Evolutionary conservation across 2,329 filamentous ascomycete genomes (phyloP), one percentile per base, ranked within the genome.

Genomic region (Sporothrix humicola): DNA sequence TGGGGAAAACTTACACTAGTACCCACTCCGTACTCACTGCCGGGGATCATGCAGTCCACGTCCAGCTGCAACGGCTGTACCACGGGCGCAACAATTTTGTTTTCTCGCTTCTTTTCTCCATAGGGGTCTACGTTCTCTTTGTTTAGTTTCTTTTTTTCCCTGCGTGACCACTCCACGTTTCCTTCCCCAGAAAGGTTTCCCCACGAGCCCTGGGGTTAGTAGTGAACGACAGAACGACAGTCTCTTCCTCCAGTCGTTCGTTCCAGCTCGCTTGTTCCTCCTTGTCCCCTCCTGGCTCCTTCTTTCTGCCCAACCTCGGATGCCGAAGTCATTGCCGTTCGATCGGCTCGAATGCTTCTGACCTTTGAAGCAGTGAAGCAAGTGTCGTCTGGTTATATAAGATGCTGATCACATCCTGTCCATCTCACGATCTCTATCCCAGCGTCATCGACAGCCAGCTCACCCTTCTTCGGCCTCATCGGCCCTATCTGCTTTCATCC

Each of bases 301-400:
- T 37, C 7, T 20, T 54, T 56, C 52, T 56, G 48, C 15, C 20
- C 52, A 63, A 44, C 17, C 58, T 63, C 58, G 58, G 17, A 56
- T 56, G 20, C 52, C 52, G 52, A 56, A 56, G 52, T 12, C n/a
- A 23, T n/a, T 56, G 52, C 52, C 52, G 20, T 56, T 56, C 20
- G 52, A 26, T 56, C 20, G 20, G 52, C 4, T 56, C 48, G 48
- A 17, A 52, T 52, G 2, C 48, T 2, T 52, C 31, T 5, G 52
- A 10, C n/a, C 52, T 37, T 37, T 56, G 52, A 54, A 20, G 17
- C n/a, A 7, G 7, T 54, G 52, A 26, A 23, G 52, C 59, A 46
- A n/a, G 31, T 63, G 59, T 44, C 37, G 59, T 1, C 31, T 63
- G 59, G 59, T 31, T 42, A 63, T 63, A 63, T 63, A 44, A 63